phyloP scores from a whole-genome alignment of 1,284 basidiomycete species.

The Earliella scabrosa region DNA sequence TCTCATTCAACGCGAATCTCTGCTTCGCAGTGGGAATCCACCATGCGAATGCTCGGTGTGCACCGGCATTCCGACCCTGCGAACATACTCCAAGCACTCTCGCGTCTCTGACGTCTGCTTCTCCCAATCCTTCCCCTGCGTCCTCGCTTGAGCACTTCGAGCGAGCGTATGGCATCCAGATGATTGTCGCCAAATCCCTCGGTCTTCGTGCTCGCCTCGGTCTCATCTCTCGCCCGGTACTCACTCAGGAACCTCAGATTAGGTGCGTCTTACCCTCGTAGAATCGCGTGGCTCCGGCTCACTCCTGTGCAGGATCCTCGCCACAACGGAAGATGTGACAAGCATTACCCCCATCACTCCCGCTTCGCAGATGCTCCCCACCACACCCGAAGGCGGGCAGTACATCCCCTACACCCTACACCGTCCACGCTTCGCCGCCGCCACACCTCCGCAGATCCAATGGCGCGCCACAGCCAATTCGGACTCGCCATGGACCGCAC shows the following conservation, averaged over 20 bases:
- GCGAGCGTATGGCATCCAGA: no score
- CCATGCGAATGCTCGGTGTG: no score
- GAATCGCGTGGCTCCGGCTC: not conserved
- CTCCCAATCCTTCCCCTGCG: no score
- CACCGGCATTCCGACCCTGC: no score
- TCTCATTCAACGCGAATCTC: not conserved
- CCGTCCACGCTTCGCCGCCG: not conserved
- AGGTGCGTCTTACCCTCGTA: slow-evolving; percentile 1
- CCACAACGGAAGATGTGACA: no score
- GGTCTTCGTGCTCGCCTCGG: slow-evolving; percentile 1
- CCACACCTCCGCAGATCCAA: not conserved
- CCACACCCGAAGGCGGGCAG: not conserved
- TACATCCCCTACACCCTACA: not conserved
- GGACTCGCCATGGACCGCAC: not conserved
- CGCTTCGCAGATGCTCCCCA: not conserved
- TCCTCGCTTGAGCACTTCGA: no score
- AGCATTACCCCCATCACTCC: not conserved
- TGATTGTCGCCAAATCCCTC: slow-evolving; percentile 7
- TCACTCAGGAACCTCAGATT: not conserved
- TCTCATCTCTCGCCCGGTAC: not conserved
- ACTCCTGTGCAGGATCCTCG: no score
- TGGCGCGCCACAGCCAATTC: not conserved
- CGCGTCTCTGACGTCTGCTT: no score
- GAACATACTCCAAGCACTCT: no score
- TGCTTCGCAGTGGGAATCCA: not conserved